These are phyloP conservation scores for Gossypium stocksii DNA, from an alignment of 345 rosid genomes.

Conservation along the genomic window DNA sequence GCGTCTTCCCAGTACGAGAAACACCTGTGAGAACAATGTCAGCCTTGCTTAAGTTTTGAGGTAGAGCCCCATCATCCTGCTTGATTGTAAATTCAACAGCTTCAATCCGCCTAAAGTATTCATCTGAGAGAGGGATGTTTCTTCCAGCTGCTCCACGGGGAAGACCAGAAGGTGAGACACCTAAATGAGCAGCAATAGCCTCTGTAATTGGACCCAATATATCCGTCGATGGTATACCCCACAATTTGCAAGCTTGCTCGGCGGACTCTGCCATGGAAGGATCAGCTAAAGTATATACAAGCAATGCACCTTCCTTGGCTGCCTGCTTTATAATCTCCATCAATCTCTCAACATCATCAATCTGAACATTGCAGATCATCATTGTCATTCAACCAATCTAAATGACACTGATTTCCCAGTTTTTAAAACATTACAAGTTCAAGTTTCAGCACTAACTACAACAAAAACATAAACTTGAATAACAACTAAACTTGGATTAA, in stretches of 20 bases:
- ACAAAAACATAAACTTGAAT: background rate
- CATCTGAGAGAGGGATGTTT: slow-evolving; percentile 48
- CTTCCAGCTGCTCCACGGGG: slow-evolving; percentile 68
- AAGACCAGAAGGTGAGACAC: slow-evolving; percentile 79
- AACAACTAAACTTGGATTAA: background rate
- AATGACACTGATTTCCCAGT: background rate
- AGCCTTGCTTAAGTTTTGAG: slow-evolving; percentile 61
- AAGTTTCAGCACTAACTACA: background rate
- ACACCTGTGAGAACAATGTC: slow-evolving; percentile 77
- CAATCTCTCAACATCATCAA: slow-evolving; percentile 64
- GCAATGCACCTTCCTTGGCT: slow-evolving; percentile 73
- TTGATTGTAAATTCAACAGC: slow-evolving; percentile 88
- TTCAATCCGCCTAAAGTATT: slow-evolving; percentile 65
- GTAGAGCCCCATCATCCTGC: slow-evolving; percentile 84
- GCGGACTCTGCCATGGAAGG: slow-evolving; percentile 73
- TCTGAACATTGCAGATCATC: slow-evolving; percentile 29
- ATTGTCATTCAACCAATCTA: background rate
- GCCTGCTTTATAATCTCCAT: slow-evolving; percentile 82
- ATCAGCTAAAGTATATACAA: slow-evolving; percentile 73
- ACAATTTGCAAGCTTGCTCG: slow-evolving; percentile 55
- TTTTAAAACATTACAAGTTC: background rate
- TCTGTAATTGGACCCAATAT: slow-evolving; percentile 85
- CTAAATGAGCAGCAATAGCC: slow-evolving; percentile 69
- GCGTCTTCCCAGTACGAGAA: slow-evolving; percentile 85
- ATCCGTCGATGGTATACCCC: slow-evolving; percentile 69